Percentiles rank a stretch among this genome's conserved stretches.
These are phyloP conservation scores for Trypanosoma lewisi DNA, from an alignment of 208 protist species.

Conservation along the genomic window DNA sequence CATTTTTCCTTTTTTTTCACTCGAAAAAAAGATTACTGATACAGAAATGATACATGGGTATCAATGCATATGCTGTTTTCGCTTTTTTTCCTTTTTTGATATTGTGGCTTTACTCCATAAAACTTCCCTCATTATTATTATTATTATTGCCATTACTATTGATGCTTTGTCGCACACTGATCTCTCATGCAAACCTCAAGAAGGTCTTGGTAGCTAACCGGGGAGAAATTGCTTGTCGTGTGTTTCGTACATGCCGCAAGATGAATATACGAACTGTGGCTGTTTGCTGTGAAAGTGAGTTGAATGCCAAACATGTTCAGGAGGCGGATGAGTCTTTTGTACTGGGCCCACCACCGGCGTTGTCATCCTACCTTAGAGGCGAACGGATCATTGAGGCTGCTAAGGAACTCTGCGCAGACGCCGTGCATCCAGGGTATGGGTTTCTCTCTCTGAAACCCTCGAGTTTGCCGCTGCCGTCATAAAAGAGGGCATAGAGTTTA, in stretches of 20 bases:
- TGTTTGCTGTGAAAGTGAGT: constrained; percentile 94
- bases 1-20: not conserved
- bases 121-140: constrained; percentile 1
- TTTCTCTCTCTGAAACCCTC: constrained; percentile 97
- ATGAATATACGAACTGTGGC: constrained; percentile 96
- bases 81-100: constrained; percentile 16
- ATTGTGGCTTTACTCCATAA: not conserved
- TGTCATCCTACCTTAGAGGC: constrained; percentile 86
- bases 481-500: constrained; percentile 86
- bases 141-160: too few species aligned
- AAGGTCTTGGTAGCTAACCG: constrained; percentile 97
- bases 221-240: constrained; percentile 97
- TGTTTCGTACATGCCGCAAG: constrained; percentile 90
- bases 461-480: constrained; percentile 83
- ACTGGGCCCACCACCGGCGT: constrained; percentile 28
- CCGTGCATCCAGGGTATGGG: constrained; percentile 97
- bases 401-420: constrained; percentile 80
- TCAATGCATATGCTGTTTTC: too few species aligned
- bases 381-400: constrained; percentile 94
- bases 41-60: not conserved
- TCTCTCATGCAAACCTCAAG: constrained; percentile 46
- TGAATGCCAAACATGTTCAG: constrained; percentile 87
- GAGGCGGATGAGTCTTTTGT: constrained; percentile 81
- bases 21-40: not conserved
- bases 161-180: constrained; percentile 30